Base-by-base conservation (phyloP, 2,329 filamentous ascomycete genomes). In the Lizonia empirigonia region DNA sequence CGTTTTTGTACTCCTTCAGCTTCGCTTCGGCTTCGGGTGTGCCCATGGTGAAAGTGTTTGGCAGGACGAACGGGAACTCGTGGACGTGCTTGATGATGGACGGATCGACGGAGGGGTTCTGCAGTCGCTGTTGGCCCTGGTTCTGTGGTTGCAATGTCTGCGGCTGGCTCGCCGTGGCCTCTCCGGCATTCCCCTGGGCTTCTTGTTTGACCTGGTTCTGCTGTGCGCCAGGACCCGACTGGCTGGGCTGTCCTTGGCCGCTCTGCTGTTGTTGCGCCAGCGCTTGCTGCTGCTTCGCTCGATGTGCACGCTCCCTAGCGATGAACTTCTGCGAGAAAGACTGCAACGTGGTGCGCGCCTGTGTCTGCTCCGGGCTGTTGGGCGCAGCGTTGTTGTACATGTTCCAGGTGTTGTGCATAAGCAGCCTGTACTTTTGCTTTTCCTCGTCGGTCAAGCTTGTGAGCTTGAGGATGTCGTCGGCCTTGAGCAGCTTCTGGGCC, bases 391-490 rank as follows among this genome's bases (percentile, higher is more conserved):
- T 76, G 52, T 82, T 78, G 41, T 82, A 73, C 24, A 77, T 68
- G 23, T 78, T 76, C 82, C 82, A 86, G 40, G 83, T 75, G 53
- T 75, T 78, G 49, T 77, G 75, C 55, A 86, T 77, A 16, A 80
- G 74, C 39, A 77, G 71, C 50, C 79, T 80, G 62, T 84, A 84
- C 58, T 82, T 78, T 35, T 76, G 69, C 70, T 85, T 85, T 60
- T 82, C 78, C 39, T 78, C 71, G 7, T 82, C 79, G 53, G 71
- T 79, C 23, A 86, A 73, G 38, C 63, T 65, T 30, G 64, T 59
- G 2, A 73, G 65, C 57, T 67, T 71, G 9, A 67, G 61, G 6
- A 73, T 63, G 40, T 73, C 70, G 20, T 72, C 70, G 7, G 68
- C 58, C 15, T 67, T 69, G 32, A 73, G 60, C 27, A 72, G 55